Percentiles rank a stretch among this genome's conserved stretches.
phyloP scores from a whole-genome alignment of 2,329 filamentous ascomycete genomes.

The Aspergillus latus region DNA sequence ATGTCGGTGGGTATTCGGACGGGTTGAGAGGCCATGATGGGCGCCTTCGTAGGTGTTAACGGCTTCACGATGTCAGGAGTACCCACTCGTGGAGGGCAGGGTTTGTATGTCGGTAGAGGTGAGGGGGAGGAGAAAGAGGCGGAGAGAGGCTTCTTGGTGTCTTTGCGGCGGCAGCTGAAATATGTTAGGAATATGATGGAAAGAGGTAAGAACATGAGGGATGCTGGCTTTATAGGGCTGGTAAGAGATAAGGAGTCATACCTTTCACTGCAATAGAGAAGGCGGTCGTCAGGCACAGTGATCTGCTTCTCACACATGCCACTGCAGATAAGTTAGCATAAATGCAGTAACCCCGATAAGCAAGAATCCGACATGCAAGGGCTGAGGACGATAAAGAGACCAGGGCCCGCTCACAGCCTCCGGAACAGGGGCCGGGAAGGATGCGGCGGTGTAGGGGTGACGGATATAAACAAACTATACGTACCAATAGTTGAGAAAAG shows the following conservation, averaged over 20 bases:
- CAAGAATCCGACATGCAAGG: slow-evolving; percentile 22
- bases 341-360: slow-evolving; percentile 21
- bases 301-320: slow-evolving; percentile 67
- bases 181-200: slow-evolving; percentile 3
- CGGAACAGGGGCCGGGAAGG: slow-evolving; percentile 4
- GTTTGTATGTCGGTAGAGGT: slow-evolving; percentile 30
- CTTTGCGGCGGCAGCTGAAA: slow-evolving; percentile 47
- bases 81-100: slow-evolving; percentile 37
- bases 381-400: slow-evolving; percentile 12
- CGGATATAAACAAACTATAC: slow-evolving; percentile 20
- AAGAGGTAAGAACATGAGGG: slow-evolving; percentile 2
- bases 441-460: slow-evolving; percentile 17
- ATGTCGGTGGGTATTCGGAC: slow-evolving; percentile 42
- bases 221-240: background rate
- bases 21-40: slow-evolving; percentile 23
- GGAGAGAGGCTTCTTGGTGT: slow-evolving; percentile 47
- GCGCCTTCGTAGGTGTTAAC: slow-evolving; percentile 36
- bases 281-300: slow-evolving; percentile 58
- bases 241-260: slow-evolving; percentile 39
- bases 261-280: slow-evolving; percentile 66
- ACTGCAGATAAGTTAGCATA: slow-evolving; percentile 43
- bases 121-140: slow-evolving; percentile 37
- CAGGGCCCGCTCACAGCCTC: slow-evolving; percentile 9
- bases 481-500: slow-evolving; percentile 49
- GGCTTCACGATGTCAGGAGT: slow-evolving; percentile 39